Evolutionary conservation across 768 basidiomycete species (phyloP).

Genomic region (Boletus sensibilis): DNA sequence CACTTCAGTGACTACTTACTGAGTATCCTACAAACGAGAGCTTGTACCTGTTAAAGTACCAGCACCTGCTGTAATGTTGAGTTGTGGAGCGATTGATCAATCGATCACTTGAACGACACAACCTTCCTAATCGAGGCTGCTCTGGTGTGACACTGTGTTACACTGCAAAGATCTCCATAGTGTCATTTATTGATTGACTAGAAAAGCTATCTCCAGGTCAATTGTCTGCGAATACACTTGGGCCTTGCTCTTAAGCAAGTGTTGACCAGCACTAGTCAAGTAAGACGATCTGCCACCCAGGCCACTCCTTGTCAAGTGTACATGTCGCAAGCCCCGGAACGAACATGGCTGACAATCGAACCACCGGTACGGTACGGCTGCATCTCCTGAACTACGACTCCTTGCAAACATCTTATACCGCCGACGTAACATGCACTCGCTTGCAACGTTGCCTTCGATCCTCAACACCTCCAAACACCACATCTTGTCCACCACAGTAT

Average conservation of each 20-base stretch:
- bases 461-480: not conserved
- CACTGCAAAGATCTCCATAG: no score
- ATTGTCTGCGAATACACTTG: no score
- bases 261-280: no score
- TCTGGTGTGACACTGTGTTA: no score
- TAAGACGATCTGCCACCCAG: not conserved
- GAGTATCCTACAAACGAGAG: no score
- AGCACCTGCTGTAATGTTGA: no score
- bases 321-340: not conserved
- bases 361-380: not conserved
- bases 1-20: no score
- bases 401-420: not conserved
- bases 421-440: not conserved
- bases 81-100: no score
- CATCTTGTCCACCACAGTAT: not conserved
- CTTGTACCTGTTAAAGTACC: no score
- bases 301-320: not conserved
- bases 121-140: not conserved
- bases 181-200: no score
- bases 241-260: no score
- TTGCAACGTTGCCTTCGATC: not conserved
- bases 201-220: no score
- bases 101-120: not conserved
- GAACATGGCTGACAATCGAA: not conserved
- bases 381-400: not conserved